Evolutionary conservation across 2,329 filamentous ascomycete genomes (phyloP).

Genomic region (Celoporthe dispersa): DNA sequence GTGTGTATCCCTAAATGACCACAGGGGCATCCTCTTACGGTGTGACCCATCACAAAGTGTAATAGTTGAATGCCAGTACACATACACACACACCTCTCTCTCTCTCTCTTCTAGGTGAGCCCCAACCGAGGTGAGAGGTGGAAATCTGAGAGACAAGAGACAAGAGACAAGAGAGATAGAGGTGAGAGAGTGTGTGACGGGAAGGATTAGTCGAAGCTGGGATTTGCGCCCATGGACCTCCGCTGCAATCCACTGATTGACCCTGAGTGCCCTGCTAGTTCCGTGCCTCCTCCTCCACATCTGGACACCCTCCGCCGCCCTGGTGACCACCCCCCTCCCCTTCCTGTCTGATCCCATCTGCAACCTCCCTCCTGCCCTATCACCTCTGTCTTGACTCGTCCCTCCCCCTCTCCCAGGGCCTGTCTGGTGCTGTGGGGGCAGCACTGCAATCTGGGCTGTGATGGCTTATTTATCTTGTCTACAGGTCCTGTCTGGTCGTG

Average conservation of each 20-base stretch:
- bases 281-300: slow-evolving; percentile 10
- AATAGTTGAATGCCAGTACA: background rate
- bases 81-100: background rate
- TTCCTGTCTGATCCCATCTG: slow-evolving; percentile 1
- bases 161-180: background rate
- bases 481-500: background rate
- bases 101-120: background rate
- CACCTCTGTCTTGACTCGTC: background rate
- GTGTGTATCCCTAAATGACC: background rate
- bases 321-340: slow-evolving; percentile 2
- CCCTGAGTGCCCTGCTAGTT: background rate
- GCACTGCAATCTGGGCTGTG: background rate
- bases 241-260: slow-evolving; percentile 10
- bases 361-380: background rate
- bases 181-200: background rate
- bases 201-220: slow-evolving; percentile 11
- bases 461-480: background rate
- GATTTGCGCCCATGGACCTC: slow-evolving; percentile 14
- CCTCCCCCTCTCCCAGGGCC: background rate
- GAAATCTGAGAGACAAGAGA: background rate
- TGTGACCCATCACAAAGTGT: background rate
- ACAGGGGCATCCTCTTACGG: background rate
- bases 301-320: slow-evolving; percentile 7
- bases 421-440: background rate
- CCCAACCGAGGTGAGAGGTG: background rate